Evolutionary conservation across 441 rosid genomes (phyloP).

Genomic region (Mallotus japonicus): DNA sequence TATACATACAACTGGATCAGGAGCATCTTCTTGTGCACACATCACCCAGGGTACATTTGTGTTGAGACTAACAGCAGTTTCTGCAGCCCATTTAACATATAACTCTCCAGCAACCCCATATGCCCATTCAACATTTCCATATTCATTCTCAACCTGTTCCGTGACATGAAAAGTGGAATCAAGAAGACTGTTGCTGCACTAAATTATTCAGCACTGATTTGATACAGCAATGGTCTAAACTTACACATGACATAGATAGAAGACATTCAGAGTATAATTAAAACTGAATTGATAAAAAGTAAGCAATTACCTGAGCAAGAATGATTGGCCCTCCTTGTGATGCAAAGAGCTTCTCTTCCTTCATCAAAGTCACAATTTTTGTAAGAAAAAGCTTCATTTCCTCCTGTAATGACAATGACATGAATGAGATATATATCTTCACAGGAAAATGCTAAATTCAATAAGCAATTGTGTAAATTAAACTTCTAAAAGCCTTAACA

Average conservation of each 20-base stretch:
- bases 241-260: background rate
- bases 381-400: slow-evolving; percentile 56
- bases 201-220: background rate
- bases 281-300: background rate
- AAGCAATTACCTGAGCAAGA: slow-evolving; percentile 58
- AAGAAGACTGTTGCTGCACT: background rate
- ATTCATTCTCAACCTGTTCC: slow-evolving; percentile 66
- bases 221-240: background rate
- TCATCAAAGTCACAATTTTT: slow-evolving; percentile 57
- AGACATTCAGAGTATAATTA: background rate
- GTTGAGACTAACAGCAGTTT: slow-evolving; percentile 55
- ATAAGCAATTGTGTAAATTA: too few relatives aligned
- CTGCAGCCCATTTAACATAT: slow-evolving; percentile 62
- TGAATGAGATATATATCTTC: background rate
- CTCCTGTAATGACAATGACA: slow-evolving; percentile 30
- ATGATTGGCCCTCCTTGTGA: slow-evolving; percentile 72
- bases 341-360: slow-evolving; percentile 61
- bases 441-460: background rate
- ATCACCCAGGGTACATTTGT: slow-evolving; percentile 73
- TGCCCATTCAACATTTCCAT: slow-evolving; percentile 55
- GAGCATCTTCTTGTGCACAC: slow-evolving; percentile 62
- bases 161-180: slow-evolving; percentile 15
- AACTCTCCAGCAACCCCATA: slow-evolving; percentile 52
- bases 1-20: slow-evolving; percentile 56
- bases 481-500: background rate